These are phyloP conservation scores for Capsicum pubescens DNA, from an alignment of 257 asterid species.

Conservation along the genomic window DNA sequence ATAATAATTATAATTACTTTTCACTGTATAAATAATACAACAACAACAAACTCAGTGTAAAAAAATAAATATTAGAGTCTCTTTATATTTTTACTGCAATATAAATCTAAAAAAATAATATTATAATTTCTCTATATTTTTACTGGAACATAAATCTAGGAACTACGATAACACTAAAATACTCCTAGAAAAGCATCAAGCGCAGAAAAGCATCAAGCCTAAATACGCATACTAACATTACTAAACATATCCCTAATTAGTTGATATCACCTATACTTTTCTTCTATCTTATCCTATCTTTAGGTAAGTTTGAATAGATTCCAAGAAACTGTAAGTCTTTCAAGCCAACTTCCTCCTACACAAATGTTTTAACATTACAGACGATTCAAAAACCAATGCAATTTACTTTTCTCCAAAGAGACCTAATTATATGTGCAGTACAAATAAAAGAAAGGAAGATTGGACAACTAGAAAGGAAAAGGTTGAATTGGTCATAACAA, in stretches of 20 bases:
- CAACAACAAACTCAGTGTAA: no score
- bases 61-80: no score
- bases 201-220: background rate
- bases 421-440: background rate
- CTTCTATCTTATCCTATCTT: background rate
- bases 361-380: background rate
- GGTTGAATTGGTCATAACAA: background rate
- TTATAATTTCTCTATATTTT: background rate
- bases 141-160: background rate
- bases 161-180: background rate
- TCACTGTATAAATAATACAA: no score
- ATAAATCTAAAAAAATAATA: background rate
- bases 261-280: background rate
- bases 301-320: conserved; percentile 9
- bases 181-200: background rate
- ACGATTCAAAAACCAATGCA: background rate
- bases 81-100: no score
- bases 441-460: background rate
- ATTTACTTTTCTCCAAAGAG: background rate
- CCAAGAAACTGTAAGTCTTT: background rate
- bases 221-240: background rate
- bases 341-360: background rate
- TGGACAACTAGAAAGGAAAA: background rate
- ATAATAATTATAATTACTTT: background rate
- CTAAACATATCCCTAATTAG: background rate